Conservation (phyloP, 305 asterid species). For the Petunia hybrid region DNA sequence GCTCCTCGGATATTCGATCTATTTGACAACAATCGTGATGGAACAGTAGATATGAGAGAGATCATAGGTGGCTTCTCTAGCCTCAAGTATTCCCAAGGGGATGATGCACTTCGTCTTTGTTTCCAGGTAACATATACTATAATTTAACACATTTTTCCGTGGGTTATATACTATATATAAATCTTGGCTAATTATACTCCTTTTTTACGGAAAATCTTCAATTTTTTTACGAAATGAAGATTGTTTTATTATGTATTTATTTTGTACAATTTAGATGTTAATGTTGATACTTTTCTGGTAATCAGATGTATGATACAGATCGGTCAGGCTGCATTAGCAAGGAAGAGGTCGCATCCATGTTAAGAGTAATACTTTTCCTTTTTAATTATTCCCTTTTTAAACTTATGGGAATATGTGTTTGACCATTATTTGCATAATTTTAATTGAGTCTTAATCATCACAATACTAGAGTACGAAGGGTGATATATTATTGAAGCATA, state of each 20-base stretch:
- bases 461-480: no score
- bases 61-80: conserved; percentile 80
- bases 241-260: not conserved
- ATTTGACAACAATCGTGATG: conserved; percentile 83
- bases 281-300: conserved; percentile 2
- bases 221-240: no score
- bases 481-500: no score
- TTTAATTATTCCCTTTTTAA: not conserved
- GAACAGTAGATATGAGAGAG: conserved; percentile 86
- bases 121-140: conserved; percentile 59
- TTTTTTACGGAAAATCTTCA: no score
- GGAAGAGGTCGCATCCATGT: conserved; percentile 90
- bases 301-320: conserved; percentile 84
- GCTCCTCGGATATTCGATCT: conserved; percentile 80
- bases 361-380: conserved; percentile 51
- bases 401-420: not conserved
- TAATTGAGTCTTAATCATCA: no score
- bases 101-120: conserved; percentile 87
- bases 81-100: conserved; percentile 84
- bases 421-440: no score
- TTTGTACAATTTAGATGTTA: not conserved
- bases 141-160: no score
- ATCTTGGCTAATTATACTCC: no score
- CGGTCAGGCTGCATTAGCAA: conserved; percentile 90
- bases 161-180: no score